Evolutionary conservation across 208 protist species (phyloP), one percentile per base, ranked within the genome.

Genomic region (Leishmania arabica): DNA sequence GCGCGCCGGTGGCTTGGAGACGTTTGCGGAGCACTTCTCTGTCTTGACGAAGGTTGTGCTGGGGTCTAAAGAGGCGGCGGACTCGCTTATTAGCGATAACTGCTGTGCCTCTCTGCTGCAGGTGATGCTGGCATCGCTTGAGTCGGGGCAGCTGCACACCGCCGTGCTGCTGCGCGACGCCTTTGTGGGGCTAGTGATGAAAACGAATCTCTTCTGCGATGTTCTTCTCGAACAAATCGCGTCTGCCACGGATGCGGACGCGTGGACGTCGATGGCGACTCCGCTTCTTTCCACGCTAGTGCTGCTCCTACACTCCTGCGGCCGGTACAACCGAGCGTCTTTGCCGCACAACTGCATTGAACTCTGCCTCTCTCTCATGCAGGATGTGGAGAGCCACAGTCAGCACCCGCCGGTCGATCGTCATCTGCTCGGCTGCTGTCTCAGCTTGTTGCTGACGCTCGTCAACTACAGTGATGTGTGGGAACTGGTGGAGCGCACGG

Each of bases 391-490:
- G 24, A 54, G 24, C 13, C 85, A 58, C 47, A 90, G 86, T 53
- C 66, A 65, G 49, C 56, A 73, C 45, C 77, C 82, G 0, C 72
- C 83, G 9, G 81, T 87, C 8, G 92, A 94, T 81, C 72, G 88
- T 15, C 83, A 89, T 65, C 78, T 94, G 34, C 78, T 94, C 31
- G 88, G 88, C 15, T 88, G 86, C 75, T 89, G 79, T 21, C 84
- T 95, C 21, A 84, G 84, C 49, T 80, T 94, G 69, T 47, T 95
- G 58, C 79, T 95, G 47, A 84, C 84, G 34, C 80, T 81, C 31
- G 83, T 95, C 13, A 85, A 88, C 47, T 89, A 91, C 76, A 95
- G 92, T 74, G 92, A 95, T 47, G 90, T 93, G 6, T 91, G 92
- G 84, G 82, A 81, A 13, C 70, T 93, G 0, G 83, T 94, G n/a